Evolutionary conservation across 164 flowering plant species (phyloP), one percentile per base, ranked within the genome.

Genomic region (Brasenia schreberi): DNA sequence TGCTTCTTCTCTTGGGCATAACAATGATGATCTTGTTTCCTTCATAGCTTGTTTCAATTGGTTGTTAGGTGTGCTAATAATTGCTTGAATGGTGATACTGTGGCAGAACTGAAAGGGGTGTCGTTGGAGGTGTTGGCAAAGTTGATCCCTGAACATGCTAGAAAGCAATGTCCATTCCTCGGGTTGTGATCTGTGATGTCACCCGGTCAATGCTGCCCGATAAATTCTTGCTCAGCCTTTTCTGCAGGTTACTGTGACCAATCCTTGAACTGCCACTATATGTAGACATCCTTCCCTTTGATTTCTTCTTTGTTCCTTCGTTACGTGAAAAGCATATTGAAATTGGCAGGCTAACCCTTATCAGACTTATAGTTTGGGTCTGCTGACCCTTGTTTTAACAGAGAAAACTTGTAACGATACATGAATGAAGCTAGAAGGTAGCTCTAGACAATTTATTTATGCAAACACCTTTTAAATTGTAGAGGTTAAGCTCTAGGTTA

Each of bases 141-240:
- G 83, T 77, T 88, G 75, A 73, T 88, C 56, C 95, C 95, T 2
- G 85, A 83, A 63, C 91, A 88, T 65, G 91, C 91, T 58, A 82
- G 91, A 76, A 88, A 87, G 81, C 91, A 86, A 63, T 88, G 89
- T 64, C 67, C 88, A 63, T 82, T 79, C 77, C 81, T 83, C 60
- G 82, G 82, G 5, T 75, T 81, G 68, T 87, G 82, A 85, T 74
- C 60, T 66, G 64, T 67, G 18, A 14, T 42, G 27, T 66, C n/a
- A n/a, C 19, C n/a, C 7, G 53, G 53, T 45, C 11, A 12, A 45
- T 45, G 53, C 53, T 45, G 11, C 7, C 53, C 4, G 53, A 45
- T 7, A 7, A 7, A 7, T 45, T 45, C 53, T 45, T 12, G 1
- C 11, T 7, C 53, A 45, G 53, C 53, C 7, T 45, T 45, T 45